These are phyloP conservation scores for Moricandia arvensis DNA, from an alignment of 345 rosid genomes.

Conservation along the genomic window DNA sequence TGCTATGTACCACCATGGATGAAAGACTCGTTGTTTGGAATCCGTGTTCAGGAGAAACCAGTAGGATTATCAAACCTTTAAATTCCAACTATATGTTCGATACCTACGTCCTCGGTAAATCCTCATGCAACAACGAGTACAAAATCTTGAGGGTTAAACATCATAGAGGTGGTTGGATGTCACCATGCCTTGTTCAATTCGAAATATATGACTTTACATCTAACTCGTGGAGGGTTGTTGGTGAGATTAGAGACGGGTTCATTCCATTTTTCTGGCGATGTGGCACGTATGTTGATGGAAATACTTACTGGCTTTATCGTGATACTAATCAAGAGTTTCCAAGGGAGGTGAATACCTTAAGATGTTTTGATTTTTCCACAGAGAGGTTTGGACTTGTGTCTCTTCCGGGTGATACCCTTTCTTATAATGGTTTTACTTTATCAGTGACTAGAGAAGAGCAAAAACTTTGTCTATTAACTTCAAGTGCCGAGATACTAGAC, in stretches of 20 bases:
- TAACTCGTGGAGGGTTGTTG: no score
- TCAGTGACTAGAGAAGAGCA: neutral
- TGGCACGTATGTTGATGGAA: neutral
- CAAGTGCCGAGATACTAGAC: neutral
- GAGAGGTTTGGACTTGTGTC: neutral
- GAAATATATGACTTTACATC: no score
- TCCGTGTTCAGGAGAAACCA: no score
- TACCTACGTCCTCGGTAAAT: neutral
- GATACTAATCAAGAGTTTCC: neutral
- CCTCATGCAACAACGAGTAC: neutral
- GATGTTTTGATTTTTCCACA: neutral
- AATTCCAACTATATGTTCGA: no score
- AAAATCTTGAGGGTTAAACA: neutral
- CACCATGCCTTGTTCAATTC: no score
- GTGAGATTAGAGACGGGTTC: no score
- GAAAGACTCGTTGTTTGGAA: no score
- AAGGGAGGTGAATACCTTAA: neutral
- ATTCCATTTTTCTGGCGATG: neutral
- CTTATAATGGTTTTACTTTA: neutral
- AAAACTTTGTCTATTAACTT: neutral
- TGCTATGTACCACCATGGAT: no score
- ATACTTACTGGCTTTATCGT: neutral
- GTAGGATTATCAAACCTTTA: no score
- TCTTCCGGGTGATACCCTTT: neutral
- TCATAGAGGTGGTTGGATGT: neutral